Evolutionary conservation across 2,329 filamentous ascomycete genomes (phyloP).

Genomic region (Talaromyces albobiverticillius): DNA sequence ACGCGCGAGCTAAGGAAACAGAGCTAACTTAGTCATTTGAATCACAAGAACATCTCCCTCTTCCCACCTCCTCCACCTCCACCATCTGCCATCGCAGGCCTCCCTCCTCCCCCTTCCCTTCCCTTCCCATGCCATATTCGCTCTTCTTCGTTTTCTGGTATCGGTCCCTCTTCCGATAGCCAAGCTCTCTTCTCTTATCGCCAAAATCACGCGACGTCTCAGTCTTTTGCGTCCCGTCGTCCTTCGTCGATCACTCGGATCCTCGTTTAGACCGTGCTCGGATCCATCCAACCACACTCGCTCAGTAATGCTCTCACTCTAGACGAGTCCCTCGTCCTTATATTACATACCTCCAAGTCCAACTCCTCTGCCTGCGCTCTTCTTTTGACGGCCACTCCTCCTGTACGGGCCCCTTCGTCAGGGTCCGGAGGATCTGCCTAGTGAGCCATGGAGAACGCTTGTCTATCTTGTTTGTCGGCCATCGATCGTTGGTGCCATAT

Average conservation of each 20-base stretch:
- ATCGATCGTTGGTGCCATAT: conserved; percentile 45
- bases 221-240: conserved; percentile 20
- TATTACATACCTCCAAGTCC: conserved; percentile 5
- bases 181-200: conserved; percentile 7
- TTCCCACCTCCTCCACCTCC: conserved; percentile 2
- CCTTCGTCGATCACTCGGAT: conserved; percentile 13
- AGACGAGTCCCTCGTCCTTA: conserved; percentile 17
- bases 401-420: conserved; percentile 23
- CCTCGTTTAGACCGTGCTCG: conserved; percentile 2
- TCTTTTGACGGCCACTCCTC: conserved; percentile 5
- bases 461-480: conserved; percentile 40
- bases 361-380: conserved; percentile 5
- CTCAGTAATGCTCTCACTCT: conserved; percentile 17
- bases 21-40: conserved; percentile 5
- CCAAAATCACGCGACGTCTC: conserved; percentile 27
- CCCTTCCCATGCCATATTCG: conserved; percentile 9
- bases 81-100: not conserved
- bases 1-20: not conserved
- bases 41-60: conserved; percentile 17
- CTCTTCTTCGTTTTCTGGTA: not conserved
- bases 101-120: too few relatives aligned
- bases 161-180: not conserved
- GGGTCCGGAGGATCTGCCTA: conserved; percentile 29
- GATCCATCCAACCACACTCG: conserved; percentile 8
- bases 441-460: conserved; percentile 40